phyloP scores from a whole-genome alignment of 2,329 filamentous ascomycete species.

The Sporothrix protearum region DNA sequence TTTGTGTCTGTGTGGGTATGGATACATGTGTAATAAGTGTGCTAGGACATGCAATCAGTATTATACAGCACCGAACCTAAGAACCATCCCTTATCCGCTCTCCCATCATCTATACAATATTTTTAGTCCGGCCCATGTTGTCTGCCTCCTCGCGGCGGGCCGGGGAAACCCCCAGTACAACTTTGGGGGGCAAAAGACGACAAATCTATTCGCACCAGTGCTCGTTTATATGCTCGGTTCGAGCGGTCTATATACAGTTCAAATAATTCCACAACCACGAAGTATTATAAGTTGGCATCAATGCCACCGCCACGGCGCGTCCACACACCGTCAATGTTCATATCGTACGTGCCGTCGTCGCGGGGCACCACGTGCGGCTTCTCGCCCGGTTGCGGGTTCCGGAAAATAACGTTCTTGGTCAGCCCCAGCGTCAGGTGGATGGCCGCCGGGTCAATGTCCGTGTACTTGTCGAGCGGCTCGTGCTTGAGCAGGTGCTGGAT shows the following conservation, averaged over 20 bases:
- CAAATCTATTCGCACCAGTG: not conserved
- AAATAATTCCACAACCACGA: too few species aligned
- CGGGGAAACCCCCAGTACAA: slow-evolving; percentile 7
- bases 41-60: too few species aligned
- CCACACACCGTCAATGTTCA: slow-evolving; percentile 24
- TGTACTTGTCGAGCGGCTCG: slow-evolving; percentile 23
- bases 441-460: slow-evolving; percentile 17
- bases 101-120: not conserved
- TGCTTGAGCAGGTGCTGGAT: slow-evolving; percentile 24
- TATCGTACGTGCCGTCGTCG: slow-evolving; percentile 21
- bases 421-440: slow-evolving; percentile 26
- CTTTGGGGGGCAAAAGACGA: slow-evolving; percentile 14
- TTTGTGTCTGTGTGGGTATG: too few species aligned
- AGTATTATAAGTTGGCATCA: slow-evolving; percentile 22
- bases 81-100: not conserved
- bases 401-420: slow-evolving; percentile 25
- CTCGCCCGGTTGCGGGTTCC: slow-evolving; percentile 16
- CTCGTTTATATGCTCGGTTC: too few species aligned
- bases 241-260: too few species aligned
- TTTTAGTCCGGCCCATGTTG: slow-evolving; percentile 14
- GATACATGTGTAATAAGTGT: too few species aligned
- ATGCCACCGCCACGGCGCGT: slow-evolving; percentile 19
- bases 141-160: slow-evolving; percentile 19
- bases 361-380: not conserved
- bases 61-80: not conserved